Evolutionary conservation across 257 asterid species (phyloP), one percentile per base, ranked within the genome.

Genomic region (Striga asiatica): DNA sequence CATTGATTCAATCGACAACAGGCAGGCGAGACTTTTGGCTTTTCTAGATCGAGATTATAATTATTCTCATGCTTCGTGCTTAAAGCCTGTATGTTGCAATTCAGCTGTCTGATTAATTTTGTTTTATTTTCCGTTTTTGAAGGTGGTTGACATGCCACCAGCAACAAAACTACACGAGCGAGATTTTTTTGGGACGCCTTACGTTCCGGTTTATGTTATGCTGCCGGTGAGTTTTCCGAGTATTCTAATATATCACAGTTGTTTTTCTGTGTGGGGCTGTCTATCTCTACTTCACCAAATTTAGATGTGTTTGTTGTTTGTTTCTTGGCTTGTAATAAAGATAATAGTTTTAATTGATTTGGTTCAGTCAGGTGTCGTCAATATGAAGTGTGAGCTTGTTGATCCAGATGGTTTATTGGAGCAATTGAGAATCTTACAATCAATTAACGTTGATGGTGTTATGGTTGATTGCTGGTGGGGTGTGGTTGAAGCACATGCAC

Each of bases 381-480:
- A 80, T 73, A 68, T 77, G 91, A 84, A 91, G 75, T 84, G 92
- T 48, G 98, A 87, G 82, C 88, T 91, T 76, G 77, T 74, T 67
- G 94, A 87, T 76, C 85, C 82, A 7, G 94, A 87, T 64, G 91
- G 93, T 67, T 75, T 91, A 35, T 73, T 76, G 75, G 82, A 84
- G 73, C 96, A 87, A 70, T 76, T 91, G 60, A 84, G 83, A 74
- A 59, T 76, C 62, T 73, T 87, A 77, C 87, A 88, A 74, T 82
- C 94, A 47, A 39, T 77, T 18, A 81, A 78, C 28, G 71, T 87
- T 32, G 95, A 91, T 66, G 97, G 98, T 23, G 69, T 87, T 57
- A 70, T 76, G 84, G 89, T 87, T 58, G 93, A 91, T 71, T 91
- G 98, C 76, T 89, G 98, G 98, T 89, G 98, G 98, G 98, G 98